Percentiles rank a stretch among this genome's conserved stretches.
These are phyloP conservation scores for Isabelozyma rhagii DNA, from an alignment of 805 yeast species.

Conservation along the genomic window DNA sequence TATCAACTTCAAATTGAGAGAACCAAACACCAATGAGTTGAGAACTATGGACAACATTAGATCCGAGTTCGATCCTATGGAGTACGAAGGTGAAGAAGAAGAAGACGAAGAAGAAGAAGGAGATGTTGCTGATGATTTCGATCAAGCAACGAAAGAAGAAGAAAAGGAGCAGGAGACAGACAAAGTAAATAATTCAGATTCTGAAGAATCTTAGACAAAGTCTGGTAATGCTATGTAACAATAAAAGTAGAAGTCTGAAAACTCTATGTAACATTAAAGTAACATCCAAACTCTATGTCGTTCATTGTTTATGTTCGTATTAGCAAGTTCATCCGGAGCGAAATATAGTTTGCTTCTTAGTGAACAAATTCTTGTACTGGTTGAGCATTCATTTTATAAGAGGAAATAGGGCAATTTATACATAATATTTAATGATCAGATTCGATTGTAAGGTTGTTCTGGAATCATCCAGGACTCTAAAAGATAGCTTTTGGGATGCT, in stretches of 20 bases:
- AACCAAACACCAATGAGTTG: constrained; percentile 68
- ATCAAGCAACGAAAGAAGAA: constrained; percentile 18
- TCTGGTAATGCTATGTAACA: neutral
- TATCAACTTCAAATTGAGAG: constrained; percentile 61
- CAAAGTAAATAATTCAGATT: neutral
- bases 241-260: neutral
- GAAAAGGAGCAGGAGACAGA: constrained; percentile 12
- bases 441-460: neutral
- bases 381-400: no score
- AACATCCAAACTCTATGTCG: no score
- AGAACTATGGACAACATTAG: constrained; percentile 65
- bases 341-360: no score
- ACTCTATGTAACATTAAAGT: no score
- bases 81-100: constrained; percentile 63
- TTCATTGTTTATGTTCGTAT: no score
- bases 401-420: no score
- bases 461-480: neutral
- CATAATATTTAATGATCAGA: no score
- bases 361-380: no score
- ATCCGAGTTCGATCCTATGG: constrained; percentile 75
- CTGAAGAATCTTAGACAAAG: constrained; percentile 3
- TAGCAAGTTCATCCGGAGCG: no score
- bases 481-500: neutral
- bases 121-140: constrained; percentile 14
- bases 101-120: constrained; percentile 41